Base-by-base conservation (phyloP, 129 eudicot genomes). In the Flaveria linearis region DNA sequence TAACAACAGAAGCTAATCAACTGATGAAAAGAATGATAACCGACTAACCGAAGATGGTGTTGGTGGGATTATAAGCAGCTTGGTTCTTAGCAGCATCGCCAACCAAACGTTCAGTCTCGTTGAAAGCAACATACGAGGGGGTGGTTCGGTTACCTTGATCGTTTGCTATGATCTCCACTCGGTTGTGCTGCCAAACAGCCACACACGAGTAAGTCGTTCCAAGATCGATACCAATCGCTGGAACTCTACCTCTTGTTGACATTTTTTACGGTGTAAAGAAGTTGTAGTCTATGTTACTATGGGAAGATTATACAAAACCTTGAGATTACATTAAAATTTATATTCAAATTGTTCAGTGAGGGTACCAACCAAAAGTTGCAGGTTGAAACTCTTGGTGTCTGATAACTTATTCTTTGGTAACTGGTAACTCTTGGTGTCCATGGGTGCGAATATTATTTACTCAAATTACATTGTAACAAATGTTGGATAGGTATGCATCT, bases 131-230 rank as follows among this genome's bases (percentile, higher is more conserved):
- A 25, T 13, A 64, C 1, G 69, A 64, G 46, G 69, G 69, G 1
- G 42, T 28, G 69, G 17, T 62, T 8, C 64, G 36, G 41, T 28
- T 72, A 18, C 51, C 66, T 73, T 64, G 69, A 64, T 64, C 69
- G 10, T 56, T 64, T 64, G 43, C 68, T 18, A 55, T 73, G 8
- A 33, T n/a, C 26, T 42, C 49, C 9, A 56, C 18, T 33, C 9
- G 28, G 69, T 33, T 33, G 43, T 64, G 69, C 43, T 64, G 69
- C 69, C 69, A 28, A 64, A 64, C 69, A 64, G 43, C 43, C 46
- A 64, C 69, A 28, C 69, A 64, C 9, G 69, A 64, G 69, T 64
- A 64, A 26, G 69, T 64, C 0, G 62, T 56, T 56, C 62, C 62
- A 18, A 56, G 62, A 56, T 56, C 62, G 4, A 56, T 56, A 18